Base-by-base conservation (phyloP, 345 rosid species). In the Noccaea caerulescens region DNA sequence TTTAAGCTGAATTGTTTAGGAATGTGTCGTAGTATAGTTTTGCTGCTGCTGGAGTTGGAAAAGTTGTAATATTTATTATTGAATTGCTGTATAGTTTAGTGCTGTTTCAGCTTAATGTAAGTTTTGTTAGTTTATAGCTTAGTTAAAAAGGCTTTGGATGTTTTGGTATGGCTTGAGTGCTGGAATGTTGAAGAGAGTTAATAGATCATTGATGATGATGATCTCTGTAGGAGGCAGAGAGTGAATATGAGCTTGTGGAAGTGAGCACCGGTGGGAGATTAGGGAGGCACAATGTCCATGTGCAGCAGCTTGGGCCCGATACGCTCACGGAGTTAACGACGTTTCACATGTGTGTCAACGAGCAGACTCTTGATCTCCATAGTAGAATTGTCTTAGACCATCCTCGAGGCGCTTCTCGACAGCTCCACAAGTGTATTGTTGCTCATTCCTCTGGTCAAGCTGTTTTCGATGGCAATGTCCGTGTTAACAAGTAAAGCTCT, bases 361-460 rank as follows among this genome's bases (percentile, higher is more conserved):
- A 83, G 39, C 96, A 94, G 74, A 94, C 88, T 41, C 97, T 91
- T 66, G 99, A 94, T 80, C 78, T 94, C 43, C 99, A 91, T 58
- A 89, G 97, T 62, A 85, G 79, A 61, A 80, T 94, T 47, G 79
- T 94, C 47, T 72, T 94, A 80, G 99, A 94, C 81, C 91, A 91
- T 86, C 99, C 97, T 6, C 81, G 85, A 41, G 99, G 96, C 68
- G 67, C 53, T 78, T 77, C 91, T 7, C 85, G 79, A 25, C 99
- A 94, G 72, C 90, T 94, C 69, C 99, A 89, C 73, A 91, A 94
- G 82, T 94, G 95, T 69, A 94, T 94, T 7, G 95, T 94, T 69
- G 99, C 89, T 75, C 88, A 91, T 83, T 84, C 97, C 5, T 79
- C 64, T 55, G 96, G 96, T 53, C 99, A 89, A 81, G 96, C 96